A percentile compares a stretch with the other conserved stretches of the same genome.
Conservation (phyloP, 208 protist species). For the Trypanosoma grayi region DNA sequence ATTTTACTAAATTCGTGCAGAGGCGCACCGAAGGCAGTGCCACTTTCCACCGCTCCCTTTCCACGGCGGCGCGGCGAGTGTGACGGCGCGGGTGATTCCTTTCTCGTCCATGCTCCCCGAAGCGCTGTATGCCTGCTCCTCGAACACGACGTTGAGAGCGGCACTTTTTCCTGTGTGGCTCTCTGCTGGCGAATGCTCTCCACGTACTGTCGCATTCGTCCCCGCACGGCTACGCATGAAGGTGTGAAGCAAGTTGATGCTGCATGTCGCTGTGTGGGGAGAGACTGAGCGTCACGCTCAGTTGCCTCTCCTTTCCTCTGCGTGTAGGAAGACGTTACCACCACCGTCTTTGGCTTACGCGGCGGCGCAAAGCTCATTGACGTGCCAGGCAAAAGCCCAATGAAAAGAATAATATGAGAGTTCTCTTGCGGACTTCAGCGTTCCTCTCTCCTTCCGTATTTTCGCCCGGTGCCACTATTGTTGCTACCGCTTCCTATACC, state of each 20-base stretch:
- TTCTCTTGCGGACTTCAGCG: neutral
- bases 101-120: no score
- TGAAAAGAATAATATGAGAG: neutral
- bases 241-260: neutral
- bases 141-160: neutral
- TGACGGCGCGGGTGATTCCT: no score
- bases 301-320: neutral
- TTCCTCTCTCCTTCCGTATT: neutral
- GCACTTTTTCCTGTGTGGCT: neutral
- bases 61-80: no score
- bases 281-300: neutral
- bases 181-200: neutral
- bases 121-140: neutral
- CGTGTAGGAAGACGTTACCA: neutral
- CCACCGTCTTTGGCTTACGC: neutral
- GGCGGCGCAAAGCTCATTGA: conserved; percentile 9
- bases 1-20: no score
- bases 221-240: neutral
- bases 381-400: no score
- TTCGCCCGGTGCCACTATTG: neutral
- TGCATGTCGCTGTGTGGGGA: no score
- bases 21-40: no score
- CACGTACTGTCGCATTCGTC: neutral
- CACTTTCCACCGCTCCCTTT: no score
- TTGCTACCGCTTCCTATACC: neutral